Base-by-base conservation (phyloP, 1,284 basidiomycete species). In the Marasmius tenuissimus region DNA sequence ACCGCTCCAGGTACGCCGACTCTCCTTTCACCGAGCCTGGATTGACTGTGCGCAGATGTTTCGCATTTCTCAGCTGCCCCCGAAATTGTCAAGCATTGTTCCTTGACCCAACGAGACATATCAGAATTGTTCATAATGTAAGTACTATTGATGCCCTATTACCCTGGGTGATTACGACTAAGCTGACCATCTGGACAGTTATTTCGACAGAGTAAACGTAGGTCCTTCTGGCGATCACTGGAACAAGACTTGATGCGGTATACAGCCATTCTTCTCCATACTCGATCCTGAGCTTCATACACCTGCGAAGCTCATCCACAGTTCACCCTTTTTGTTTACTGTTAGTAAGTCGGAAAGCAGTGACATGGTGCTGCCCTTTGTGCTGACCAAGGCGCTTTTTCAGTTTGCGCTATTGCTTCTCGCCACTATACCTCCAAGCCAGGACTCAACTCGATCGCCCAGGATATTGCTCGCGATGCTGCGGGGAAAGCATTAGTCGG, bases 401-500 rank as follows among this genome's bases (percentile, higher is more conserved):
- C 61, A 86, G 84, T 87, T 33, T 85, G 83, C 69, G 80, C 82
- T 11, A 75, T 83, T 39, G 79, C 85, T 6, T 81, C 84, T 81
- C 70, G 81, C 81, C 34, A 75, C 82, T 54, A 79, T 83, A 3
- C 81, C 83, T 34, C 77, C 81, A 34, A 77, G 39, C 79, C 81
- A 2, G 74, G 76, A 35, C 68, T 85, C 20, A 84, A 85, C 68
- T 65, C 70, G 7, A 67, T 81, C 18, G 81, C 82, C 1, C 81
- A 82, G 73, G 79, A 82, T 47, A 83, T 85, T 62, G 84, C 84
- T 3, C 73, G 78, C 56, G 79, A 83, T 65, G 77, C 78, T 40
- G 84, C 84, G 16, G 81, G 80, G 12, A 76, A 79, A 60, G 79
- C 82, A 6, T 73, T 87, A 16, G 75, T 83, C 4, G 78, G 83